Evolutionary conservation across 164 flowering plant genomes (phyloP).

Genomic region (Chimonanthus salicifolius): DNA sequence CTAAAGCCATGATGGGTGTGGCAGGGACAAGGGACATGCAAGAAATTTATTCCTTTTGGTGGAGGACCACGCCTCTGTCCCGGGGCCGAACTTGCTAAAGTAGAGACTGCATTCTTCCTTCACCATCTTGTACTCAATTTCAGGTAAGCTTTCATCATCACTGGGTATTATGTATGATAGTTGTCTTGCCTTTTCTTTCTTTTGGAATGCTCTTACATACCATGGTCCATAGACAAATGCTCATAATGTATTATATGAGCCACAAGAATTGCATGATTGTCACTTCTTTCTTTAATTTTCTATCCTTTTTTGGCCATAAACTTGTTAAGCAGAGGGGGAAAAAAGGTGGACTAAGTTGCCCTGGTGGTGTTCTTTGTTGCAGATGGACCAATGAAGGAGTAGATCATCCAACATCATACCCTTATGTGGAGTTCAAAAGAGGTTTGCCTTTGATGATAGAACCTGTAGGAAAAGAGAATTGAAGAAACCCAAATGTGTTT

Average conservation of each 20-base stretch:
- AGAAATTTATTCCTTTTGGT: constrained; percentile 55
- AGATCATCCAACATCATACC: constrained; percentile 58
- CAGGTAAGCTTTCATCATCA: constrained; percentile 34
- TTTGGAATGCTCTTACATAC: background rate
- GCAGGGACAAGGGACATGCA: constrained; percentile 38
- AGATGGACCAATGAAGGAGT: constrained; percentile 67
- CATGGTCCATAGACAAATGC: background rate
- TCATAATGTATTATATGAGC: background rate
- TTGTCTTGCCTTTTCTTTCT: background rate
- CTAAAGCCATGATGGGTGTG: constrained; percentile 1
- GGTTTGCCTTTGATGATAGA: constrained; percentile 54
- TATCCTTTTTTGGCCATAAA: too few relatives aligned
- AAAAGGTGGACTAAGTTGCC: background rate
- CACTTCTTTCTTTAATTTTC: too few relatives aligned
- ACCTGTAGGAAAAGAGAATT: constrained; percentile 7
- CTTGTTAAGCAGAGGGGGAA: background rate
- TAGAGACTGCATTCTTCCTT: constrained; percentile 65
- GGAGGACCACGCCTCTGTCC: constrained; percentile 80
- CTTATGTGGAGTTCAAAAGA: constrained; percentile 57
- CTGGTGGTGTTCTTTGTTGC: background rate
- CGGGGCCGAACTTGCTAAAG: constrained; percentile 71
- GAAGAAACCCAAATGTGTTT: constrained; percentile 1
- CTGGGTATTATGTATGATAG: background rate
- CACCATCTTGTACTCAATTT: constrained; percentile 80
- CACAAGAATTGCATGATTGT: too few relatives aligned